These are phyloP conservation scores for Globisporangium megalacanthum DNA, from an alignment of 352 stramenopile species.

Conservation along the genomic window DNA sequence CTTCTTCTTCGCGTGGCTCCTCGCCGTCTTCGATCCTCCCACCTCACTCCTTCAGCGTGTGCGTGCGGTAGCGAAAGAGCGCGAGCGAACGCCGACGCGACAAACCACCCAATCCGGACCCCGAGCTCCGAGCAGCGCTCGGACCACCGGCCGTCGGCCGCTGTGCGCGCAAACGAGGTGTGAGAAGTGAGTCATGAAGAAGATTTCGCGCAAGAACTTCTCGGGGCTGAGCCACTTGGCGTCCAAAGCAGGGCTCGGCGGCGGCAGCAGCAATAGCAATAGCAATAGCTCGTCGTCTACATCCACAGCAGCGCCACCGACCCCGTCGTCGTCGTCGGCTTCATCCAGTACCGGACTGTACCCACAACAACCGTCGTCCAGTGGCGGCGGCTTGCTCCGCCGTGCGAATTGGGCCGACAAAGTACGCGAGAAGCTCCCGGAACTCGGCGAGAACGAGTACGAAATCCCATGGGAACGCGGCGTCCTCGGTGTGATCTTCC, in stretches of 20 bases:
- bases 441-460: slow-evolving; percentile 77
- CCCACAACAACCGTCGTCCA: not conserved
- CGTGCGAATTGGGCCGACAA: slow-evolving; percentile 72
- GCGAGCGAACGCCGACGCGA: no score
- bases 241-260: slow-evolving; percentile 31
- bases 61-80: not conserved
- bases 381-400: slow-evolving; percentile 14
- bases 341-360: not conserved
- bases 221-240: slow-evolving; percentile 32
- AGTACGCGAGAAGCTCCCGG: slow-evolving; percentile 71
- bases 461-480: slow-evolving; percentile 84
- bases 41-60: not conserved
- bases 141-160: no score
- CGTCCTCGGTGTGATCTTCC: slow-evolving; percentile 83
- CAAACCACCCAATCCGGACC: no score
- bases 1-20: no score
- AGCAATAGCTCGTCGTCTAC: not conserved
- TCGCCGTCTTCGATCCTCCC: no score
- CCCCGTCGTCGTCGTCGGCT: slow-evolving; percentile 9
- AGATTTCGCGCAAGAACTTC: slow-evolving; percentile 70
- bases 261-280: slow-evolving; percentile 11
- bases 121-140: no score
- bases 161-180: slow-evolving; percentile 2
- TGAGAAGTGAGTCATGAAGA: slow-evolving; percentile 36
- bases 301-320: not conserved